Evolutionary conservation across 331 rosid species (phyloP).

Genomic region (Cydonia oblonga): DNA sequence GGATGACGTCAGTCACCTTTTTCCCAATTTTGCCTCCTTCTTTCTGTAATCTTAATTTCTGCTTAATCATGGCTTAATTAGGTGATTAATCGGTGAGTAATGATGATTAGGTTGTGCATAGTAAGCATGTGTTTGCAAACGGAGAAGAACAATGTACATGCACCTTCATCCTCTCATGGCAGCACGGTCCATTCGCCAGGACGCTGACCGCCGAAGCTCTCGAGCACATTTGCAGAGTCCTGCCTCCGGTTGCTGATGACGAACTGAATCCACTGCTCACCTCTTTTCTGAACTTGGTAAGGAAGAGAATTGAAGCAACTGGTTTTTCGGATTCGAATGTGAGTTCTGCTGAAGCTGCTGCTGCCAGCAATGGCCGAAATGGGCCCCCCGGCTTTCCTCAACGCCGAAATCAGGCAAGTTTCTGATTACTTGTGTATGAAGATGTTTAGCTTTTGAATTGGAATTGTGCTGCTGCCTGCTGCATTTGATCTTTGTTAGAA

Average conservation of each 20-base stretch:
- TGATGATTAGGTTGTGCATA: conserved; percentile 32
- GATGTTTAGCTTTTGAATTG: not conserved
- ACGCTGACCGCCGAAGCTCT: conserved; percentile 17
- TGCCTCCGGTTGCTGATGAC: not conserved
- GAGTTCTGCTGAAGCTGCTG: not conserved
- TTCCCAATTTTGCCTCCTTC: not conserved
- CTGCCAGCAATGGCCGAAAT: not conserved
- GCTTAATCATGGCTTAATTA: not conserved
- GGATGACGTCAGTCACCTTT: conserved; percentile 27
- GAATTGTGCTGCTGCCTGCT: not conserved
- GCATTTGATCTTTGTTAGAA: not conserved
- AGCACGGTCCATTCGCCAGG: conserved; percentile 53
- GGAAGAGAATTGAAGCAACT: conserved; percentile 18
- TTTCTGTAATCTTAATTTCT: not conserved
- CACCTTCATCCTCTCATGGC: conserved; percentile 43
- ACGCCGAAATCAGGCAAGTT: conserved; percentile 29
- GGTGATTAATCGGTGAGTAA: not conserved
- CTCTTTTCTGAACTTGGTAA: conserved; percentile 29
- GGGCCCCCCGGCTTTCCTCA: not conserved
- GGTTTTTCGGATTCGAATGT: not conserved
- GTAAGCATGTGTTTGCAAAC: conserved; percentile 22
- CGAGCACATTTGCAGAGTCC: conserved; percentile 41
- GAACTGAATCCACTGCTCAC: conserved; percentile 31
- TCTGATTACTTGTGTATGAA: not conserved
- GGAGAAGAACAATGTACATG: conserved; percentile 57